Base-by-base conservation (phyloP, 2,329 filamentous ascomycete species). In the Aspergillus pseudoterreus region DNA sequence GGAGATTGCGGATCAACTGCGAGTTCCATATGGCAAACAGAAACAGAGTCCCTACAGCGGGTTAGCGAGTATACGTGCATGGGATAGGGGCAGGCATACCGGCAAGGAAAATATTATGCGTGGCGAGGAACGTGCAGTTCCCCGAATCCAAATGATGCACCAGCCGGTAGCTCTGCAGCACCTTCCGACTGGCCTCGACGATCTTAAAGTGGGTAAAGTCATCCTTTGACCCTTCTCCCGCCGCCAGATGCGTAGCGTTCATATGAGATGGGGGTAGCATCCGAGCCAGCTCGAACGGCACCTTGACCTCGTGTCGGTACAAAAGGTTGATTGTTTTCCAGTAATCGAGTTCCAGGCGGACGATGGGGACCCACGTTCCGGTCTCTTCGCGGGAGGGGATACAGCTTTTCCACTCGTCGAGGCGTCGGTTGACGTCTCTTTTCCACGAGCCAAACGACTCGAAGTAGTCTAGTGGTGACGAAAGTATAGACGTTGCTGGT, bases 71-170 rank as follows among this genome's bases (percentile, higher is more conserved):
- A 12, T 19, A 4, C 6, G n/a, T 17, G 12, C 14, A 38, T 38
- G 35, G 14, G n/a, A n/a, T 35, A 12, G 4, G n/a, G 9, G 3
- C 5, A 5, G 6, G n/a, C 43, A 4, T 45, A 45, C 43, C 43
- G 12, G 43, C 43, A 14, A 45, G 27, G 27, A 45, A 45, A 17
- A 45, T 45, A 12, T 35, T 45, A 36, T 45, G 43, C 12, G 43
- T 45, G 17, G 43, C 43, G 3, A 45, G 27, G 15, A 22, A 45
- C 8, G 43, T 45, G 19, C 32, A 45, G 8, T 45, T 45, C n/a
- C 27, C 43, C 12, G 32, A 35, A 4, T 24, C 27, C 24, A 45
- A 10, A 19, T 45, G 43, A 19, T 45, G 43, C 21, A 32, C 24
- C 9, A 45, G 27, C n/a, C 43, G 43, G 27, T 45, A 45, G 19